phyloP scores from a whole-genome alignment of 352 stramenopile species.

The Phytopythium sindhum region DNA sequence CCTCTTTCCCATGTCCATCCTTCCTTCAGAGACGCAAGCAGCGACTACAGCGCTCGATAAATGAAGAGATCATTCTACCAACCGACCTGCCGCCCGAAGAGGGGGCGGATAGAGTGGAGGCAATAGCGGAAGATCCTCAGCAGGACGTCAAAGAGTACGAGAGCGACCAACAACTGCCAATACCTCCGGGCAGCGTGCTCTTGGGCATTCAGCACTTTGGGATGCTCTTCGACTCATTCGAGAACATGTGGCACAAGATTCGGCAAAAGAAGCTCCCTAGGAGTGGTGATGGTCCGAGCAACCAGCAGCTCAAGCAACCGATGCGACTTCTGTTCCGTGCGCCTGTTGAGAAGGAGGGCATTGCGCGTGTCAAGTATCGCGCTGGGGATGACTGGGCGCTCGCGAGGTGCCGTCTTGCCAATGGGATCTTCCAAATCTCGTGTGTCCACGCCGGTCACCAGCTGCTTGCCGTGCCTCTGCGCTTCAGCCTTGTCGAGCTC shows the following conservation, averaged over 20 bases:
- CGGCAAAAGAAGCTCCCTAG: conserved; percentile 37
- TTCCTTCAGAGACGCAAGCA: conserved; percentile 4
- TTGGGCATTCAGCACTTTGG: conserved; percentile 51
- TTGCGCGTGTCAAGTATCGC: conserved; percentile 35
- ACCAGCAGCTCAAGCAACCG: conserved; percentile 26
- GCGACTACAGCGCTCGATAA: conserved; percentile 5
- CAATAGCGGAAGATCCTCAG: not conserved
- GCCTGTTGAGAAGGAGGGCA: conserved; percentile 32
- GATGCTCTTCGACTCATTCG: conserved; percentile 63
- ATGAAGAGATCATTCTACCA: conserved; percentile 2
- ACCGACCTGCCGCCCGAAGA: not conserved
- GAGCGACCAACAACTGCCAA: conserved; percentile 2
- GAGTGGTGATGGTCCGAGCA: not conserved
- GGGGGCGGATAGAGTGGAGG: not conserved
- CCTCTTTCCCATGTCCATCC: not conserved
- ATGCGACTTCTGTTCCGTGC: conserved; percentile 57
- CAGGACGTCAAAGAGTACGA: not conserved
- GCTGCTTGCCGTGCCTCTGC: conserved; percentile 37
- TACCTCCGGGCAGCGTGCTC: conserved; percentile 55
- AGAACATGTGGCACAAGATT: conserved; percentile 68
- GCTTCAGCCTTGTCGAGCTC: conserved; percentile 43
- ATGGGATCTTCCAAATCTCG: conserved; percentile 35
- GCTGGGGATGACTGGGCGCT: conserved; percentile 33
- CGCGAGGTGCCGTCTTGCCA: conserved; percentile 25
- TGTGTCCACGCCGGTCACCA: not conserved